A percentile compares a stretch with the other conserved stretches of the same genome.
Conservation (phyloP, 208 protist genomes). For the Wallacemonas sp. region DNA sequence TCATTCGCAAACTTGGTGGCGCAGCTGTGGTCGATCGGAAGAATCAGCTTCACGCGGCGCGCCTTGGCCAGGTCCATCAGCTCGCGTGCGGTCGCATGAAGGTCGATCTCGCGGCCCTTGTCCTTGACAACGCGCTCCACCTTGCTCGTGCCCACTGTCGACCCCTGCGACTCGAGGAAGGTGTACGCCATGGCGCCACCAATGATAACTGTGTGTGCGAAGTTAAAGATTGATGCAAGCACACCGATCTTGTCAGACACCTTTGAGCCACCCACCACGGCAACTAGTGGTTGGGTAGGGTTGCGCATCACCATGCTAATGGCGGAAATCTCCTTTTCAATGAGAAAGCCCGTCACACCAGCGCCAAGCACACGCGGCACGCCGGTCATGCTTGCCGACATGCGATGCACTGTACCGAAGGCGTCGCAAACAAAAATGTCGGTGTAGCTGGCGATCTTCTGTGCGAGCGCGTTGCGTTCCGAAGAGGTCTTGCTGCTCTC, state of each 20-base stretch:
- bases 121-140: slow-evolving; percentile 92
- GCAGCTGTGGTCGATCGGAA: slow-evolving; percentile 98
- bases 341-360: slow-evolving; percentile 98
- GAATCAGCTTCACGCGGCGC: slow-evolving; percentile 95
- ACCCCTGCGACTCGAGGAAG: slow-evolving; percentile 93
- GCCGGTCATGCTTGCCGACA: slow-evolving; percentile 94
- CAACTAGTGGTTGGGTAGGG: slow-evolving; percentile 90
- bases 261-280: slow-evolving; percentile 97
- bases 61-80: slow-evolving; percentile 85
- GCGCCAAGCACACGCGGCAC: slow-evolving; percentile 84
- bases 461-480: slow-evolving; percentile 67
- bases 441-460: slow-evolving; percentile 90
- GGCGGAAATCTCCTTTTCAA: slow-evolving; percentile 98
- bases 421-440: slow-evolving; percentile 99
- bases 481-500: slow-evolving; percentile 94
- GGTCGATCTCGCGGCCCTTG: slow-evolving; percentile 81
- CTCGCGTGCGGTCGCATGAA: slow-evolving; percentile 68
- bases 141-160: slow-evolving; percentile 93
- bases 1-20: slow-evolving; percentile 92
- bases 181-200: slow-evolving; percentile 99
- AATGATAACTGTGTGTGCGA: slow-evolving; percentile 99
- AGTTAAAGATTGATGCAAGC: slow-evolving; percentile 98
- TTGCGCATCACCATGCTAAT: slow-evolving; percentile 96
- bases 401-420: slow-evolving; percentile 99
- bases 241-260: slow-evolving; percentile 99